Conservation (phyloP, 2,329 filamentous ascomycete genomes). For the Zymoseptoria ardabiliae region DNA sequence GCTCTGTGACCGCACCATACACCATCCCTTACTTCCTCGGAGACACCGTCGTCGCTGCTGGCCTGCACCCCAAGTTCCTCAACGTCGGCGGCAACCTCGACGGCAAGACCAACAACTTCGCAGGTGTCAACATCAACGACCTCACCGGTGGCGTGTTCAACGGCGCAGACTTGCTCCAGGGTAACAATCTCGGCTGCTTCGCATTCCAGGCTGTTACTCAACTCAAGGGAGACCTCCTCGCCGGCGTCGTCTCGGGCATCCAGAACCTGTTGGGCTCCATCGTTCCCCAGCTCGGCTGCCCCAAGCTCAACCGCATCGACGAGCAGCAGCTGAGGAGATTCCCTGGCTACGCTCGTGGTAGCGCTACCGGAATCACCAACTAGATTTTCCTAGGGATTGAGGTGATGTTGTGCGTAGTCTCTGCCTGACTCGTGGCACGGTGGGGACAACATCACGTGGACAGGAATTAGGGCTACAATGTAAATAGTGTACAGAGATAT, state of each 20-base stretch:
- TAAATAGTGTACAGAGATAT: neutral
- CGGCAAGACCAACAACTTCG: constrained; percentile 31
- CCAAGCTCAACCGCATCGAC: constrained; percentile 23
- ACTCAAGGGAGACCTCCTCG: constrained; percentile 24
- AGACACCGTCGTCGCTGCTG: constrained; percentile 8
- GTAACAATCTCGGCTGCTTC: constrained; percentile 34
- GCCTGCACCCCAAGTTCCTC: constrained; percentile 27
- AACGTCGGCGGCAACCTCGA: constrained; percentile 32
- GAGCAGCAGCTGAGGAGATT: constrained; percentile 21
- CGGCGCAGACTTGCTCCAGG: constrained; percentile 17
- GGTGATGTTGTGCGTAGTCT: neutral
- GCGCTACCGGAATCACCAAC: neutral
- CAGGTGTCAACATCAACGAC: constrained; percentile 29
- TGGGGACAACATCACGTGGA: neutral
- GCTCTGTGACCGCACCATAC: constrained; percentile 26
- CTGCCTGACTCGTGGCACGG: neutral
- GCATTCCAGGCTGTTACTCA: constrained; percentile 31
- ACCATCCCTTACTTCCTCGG: constrained; percentile 26
- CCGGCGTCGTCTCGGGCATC: constrained; percentile 1
- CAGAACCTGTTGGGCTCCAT: constrained; percentile 11
- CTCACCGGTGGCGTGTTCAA: constrained; percentile 39
- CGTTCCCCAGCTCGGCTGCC: constrained; percentile 20
- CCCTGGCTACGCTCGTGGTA: constrained; percentile 19
- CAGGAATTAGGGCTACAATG: neutral
- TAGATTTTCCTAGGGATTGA: neutral